Conservation (phyloP, 176 grass and related monocot species). For the Musa itinerans region DNA sequence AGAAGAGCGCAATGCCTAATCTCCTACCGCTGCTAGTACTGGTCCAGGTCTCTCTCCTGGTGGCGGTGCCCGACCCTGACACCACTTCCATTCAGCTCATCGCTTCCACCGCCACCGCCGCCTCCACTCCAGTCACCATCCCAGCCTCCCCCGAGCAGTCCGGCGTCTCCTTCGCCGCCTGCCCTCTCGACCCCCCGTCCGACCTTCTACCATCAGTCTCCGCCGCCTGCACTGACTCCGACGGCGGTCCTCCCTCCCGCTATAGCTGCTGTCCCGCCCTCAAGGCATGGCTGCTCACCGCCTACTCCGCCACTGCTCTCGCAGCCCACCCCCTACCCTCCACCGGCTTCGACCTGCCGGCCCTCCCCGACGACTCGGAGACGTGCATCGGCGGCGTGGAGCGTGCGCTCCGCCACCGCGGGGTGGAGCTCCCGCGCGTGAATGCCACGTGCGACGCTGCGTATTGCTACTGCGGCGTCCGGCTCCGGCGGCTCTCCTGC, state of each 20-base stretch:
- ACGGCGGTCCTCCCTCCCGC: not conserved
- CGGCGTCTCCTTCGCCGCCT: not conserved
- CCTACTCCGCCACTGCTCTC: constrained; percentile 10
- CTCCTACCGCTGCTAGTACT: not conserved
- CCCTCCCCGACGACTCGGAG: constrained; percentile 15
- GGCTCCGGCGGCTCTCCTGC: constrained; percentile 11
- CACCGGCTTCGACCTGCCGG: constrained; percentile 1
- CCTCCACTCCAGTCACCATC: constrained; percentile 1
- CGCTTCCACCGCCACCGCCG: not conserved
- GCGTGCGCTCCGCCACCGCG: constrained; percentile 2
- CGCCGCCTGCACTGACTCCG: not conserved
- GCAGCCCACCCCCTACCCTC: not conserved
- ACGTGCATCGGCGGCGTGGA: constrained; percentile 5
- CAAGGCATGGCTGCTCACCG: constrained; percentile 13
- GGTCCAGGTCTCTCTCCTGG: not conserved
- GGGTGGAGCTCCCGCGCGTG: constrained; percentile 5
- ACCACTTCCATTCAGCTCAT: not conserved
- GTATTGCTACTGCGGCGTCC: constrained; percentile 15
- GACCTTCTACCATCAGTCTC: constrained; percentile 14
- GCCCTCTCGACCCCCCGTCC: not conserved
- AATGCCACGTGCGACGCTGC: constrained; percentile 6
- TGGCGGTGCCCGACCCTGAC: not conserved
- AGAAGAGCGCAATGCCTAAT: not conserved
- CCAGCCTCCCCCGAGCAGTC: constrained; percentile 12
- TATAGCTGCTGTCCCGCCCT: constrained; percentile 14